Evolutionary conservation across 2,329 filamentous ascomycete genomes (phyloP).

Genomic region (Fusarium longipes): DNA sequence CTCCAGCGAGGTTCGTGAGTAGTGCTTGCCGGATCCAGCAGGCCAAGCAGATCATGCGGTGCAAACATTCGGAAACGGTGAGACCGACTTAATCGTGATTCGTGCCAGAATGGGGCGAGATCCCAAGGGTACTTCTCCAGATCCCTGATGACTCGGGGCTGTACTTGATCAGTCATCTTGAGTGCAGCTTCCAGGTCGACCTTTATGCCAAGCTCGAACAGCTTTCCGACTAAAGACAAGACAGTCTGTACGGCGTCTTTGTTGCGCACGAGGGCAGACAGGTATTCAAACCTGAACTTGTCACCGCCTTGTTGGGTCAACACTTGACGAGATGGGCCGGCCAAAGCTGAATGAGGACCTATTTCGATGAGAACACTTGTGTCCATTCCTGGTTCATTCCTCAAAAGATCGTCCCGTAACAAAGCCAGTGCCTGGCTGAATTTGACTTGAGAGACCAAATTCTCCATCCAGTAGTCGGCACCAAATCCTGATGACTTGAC

Average conservation of each 20-base stretch:
- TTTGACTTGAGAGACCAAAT: neutral
- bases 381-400: neutral
- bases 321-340: neutral
- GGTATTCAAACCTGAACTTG: neutral
- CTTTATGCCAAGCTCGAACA: neutral
- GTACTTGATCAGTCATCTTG: neutral
- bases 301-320: neutral
- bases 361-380: neutral
- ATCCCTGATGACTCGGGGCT: neutral
- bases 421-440: slow-evolving; percentile 6
- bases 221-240: neutral
- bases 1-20: slow-evolving; percentile 20
- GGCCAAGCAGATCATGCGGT: slow-evolving; percentile 22
- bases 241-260: neutral
- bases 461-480: neutral
- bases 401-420: neutral
- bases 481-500: neutral
- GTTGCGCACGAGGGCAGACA: neutral
- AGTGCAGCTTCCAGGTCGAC: neutral
- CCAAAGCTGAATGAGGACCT: slow-evolving; percentile 3
- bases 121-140: slow-evolving; percentile 5
- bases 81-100: slow-evolving; percentile 15
- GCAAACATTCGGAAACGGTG: slow-evolving; percentile 15
- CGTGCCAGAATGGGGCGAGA: slow-evolving; percentile 14
- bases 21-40: neutral